A percentile compares a stretch with the other conserved stretches of the same genome.
Evolutionary conservation across 257 asterid species (phyloP).

Genomic region (Parsonsia alboflavescens): DNA sequence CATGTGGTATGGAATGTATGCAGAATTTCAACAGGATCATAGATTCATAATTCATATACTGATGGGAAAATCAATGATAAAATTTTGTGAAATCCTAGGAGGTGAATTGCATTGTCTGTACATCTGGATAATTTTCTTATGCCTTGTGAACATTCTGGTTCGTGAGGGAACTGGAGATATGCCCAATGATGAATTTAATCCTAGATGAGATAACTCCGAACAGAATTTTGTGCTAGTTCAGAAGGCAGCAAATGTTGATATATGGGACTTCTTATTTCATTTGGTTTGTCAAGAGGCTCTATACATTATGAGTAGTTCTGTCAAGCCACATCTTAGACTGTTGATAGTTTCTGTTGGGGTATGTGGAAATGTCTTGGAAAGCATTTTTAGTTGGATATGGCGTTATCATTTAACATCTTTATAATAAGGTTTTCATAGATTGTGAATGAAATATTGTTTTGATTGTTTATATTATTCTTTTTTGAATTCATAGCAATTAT

Average conservation of each 20-base stretch:
- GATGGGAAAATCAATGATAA: not conserved
- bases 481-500: not conserved
- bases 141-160: not conserved
- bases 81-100: not conserved
- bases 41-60: too few species aligned
- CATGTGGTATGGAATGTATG: too few species aligned
- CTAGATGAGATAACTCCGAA: not conserved
- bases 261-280: not conserved
- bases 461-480: not conserved
- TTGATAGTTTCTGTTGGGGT: not conserved
- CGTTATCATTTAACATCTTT: not conserved
- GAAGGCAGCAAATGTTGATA: not conserved
- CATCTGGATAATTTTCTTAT: not conserved
- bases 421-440: not conserved
- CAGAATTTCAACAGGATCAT: not conserved
- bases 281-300: not conserved
- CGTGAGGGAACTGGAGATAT: not conserved
- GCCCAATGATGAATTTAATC: not conserved
- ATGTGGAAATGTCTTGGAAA: not conserved
- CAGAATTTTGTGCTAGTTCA: not conserved
- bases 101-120: not conserved
- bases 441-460: not conserved
- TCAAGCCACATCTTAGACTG: not conserved
- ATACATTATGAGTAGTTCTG: not conserved
- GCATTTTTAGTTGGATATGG: not conserved